Percentiles rank a stretch among this genome's conserved stretches.
Conservation (phyloP, 2,329 filamentous ascomycete genomes). For the Iodosphaeria phyllophila region DNA sequence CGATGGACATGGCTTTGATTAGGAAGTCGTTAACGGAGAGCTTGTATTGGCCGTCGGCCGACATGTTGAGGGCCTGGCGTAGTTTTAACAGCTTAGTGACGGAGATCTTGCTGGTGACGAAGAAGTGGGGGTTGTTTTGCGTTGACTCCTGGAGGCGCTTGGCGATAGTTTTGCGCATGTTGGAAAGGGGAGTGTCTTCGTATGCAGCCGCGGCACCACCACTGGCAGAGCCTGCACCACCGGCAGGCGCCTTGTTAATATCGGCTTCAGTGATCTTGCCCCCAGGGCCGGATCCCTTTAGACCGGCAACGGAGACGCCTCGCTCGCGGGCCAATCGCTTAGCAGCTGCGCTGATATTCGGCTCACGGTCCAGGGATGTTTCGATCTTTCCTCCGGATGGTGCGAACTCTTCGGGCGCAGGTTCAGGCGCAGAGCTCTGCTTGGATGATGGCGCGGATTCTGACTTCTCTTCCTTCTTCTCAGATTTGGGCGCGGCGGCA, state of each 20-base stretch:
- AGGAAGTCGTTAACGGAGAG: slow-evolving; percentile 99
- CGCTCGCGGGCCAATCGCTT: slow-evolving; percentile 74
- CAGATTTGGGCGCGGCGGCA: slow-evolving; percentile 42
- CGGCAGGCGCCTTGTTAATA: slow-evolving; percentile 66
- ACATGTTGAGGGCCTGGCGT: slow-evolving; percentile 77
- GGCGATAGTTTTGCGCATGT: slow-evolving; percentile 98
- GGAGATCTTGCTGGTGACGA: slow-evolving; percentile 77
- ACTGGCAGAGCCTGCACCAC: slow-evolving; percentile 35
- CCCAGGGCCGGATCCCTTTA: slow-evolving; percentile 76
- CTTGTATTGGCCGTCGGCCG: slow-evolving; percentile 87
- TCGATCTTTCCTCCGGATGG: slow-evolving; percentile 61
- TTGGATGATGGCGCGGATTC: slow-evolving; percentile 37
- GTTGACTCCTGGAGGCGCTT: slow-evolving; percentile 75
- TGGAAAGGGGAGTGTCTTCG: slow-evolving; percentile 67
- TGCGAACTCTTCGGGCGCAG: slow-evolving; percentile 47
- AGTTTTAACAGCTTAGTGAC: slow-evolving; percentile 94
- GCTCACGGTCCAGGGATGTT: slow-evolving; percentile 66
- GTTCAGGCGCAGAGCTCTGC: slow-evolving; percentile 32
- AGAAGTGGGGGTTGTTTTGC: slow-evolving; percentile 95
- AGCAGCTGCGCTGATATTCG: slow-evolving; percentile 52
- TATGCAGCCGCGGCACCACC: slow-evolving; percentile 44
- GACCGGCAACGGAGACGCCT: slow-evolving; percentile 52
- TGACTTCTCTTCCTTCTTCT: slow-evolving; percentile 46
- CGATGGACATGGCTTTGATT: slow-evolving; percentile 83
- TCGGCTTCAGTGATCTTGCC: slow-evolving; percentile 85